Evolutionary conservation across 225 moss, liverwort and hornwort genomes (phyloP).

Genomic region (Neckera pumila): DNA sequence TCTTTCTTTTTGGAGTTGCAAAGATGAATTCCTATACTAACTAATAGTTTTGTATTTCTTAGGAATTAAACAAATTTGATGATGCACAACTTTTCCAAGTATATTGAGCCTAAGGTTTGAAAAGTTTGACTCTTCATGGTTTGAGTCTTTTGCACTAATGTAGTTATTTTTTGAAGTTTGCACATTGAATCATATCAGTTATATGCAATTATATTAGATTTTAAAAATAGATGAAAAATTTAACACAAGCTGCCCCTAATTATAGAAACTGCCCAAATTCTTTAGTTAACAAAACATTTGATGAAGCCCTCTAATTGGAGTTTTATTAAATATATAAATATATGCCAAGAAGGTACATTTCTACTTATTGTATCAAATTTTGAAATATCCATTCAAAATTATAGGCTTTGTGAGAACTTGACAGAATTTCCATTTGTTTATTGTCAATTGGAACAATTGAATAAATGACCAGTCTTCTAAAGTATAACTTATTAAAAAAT

Average conservation of each 20-base stretch:
- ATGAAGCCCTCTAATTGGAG: not conserved
- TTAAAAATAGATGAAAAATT: not conserved
- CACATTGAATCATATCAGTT: not conserved
- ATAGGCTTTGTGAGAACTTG: not conserved
- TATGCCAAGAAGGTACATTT: not conserved
- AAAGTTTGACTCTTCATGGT: not conserved
- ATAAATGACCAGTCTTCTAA: not conserved
- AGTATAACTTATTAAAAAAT: not conserved
- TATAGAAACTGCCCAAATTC: not conserved
- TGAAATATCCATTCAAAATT: not conserved
- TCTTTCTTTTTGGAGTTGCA: too few relatives aligned
- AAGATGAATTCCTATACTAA: too few relatives aligned
- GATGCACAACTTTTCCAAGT: too few relatives aligned
- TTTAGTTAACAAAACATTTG: fast-evolving
- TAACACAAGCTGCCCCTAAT: fast-evolving
- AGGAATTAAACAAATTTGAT: too few relatives aligned
- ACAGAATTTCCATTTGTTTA: not conserved
- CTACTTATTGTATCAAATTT: not conserved
- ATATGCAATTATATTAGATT: not conserved
- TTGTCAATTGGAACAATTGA: not conserved
- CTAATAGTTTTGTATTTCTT: too few relatives aligned
- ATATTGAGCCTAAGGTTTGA: not conserved
- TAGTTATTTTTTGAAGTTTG: not conserved
- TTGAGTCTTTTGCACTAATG: not conserved
- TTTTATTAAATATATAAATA: not conserved